phyloP scores from a whole-genome alignment of 1,139 yeast species.

The Hansenula sp. region DNA sequence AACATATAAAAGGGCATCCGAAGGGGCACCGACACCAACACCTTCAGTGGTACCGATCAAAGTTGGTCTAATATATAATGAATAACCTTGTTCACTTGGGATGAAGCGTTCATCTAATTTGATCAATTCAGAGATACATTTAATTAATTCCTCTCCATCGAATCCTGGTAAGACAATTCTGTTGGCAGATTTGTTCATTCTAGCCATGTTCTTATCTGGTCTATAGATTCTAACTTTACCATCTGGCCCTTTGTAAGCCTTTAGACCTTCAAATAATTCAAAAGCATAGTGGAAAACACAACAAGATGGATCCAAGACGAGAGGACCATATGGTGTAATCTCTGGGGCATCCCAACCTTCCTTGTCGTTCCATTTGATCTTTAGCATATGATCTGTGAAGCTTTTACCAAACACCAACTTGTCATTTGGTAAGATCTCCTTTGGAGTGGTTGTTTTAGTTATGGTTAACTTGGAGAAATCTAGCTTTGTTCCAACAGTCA shows the following conservation, averaged over 20 bases:
- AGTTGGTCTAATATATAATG: constrained; percentile 91
- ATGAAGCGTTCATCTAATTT: constrained; percentile 71
- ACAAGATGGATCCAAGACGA: constrained; percentile 79
- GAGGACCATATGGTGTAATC: constrained; percentile 78
- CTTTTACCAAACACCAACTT: constrained; percentile 80
- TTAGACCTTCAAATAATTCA: constrained; percentile 93
- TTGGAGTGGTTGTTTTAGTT: constrained; percentile 55
- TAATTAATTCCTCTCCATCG: constrained; percentile 71
- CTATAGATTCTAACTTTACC: constrained; percentile 80
- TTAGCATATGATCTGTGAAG: constrained; percentile 88
- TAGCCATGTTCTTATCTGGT: constrained; percentile 84
- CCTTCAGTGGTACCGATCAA: constrained; percentile 87
- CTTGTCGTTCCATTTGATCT: constrained; percentile 75
- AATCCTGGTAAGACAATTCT: constrained; percentile 86
- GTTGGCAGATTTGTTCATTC: constrained; percentile 85
- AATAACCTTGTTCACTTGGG: constrained; percentile 82
- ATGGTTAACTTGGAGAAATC: constrained; percentile 69
- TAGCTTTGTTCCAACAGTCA: constrained; percentile 29
- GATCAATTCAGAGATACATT: constrained; percentile 71
- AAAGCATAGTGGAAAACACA: constrained; percentile 93
- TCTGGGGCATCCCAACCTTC: constrained; percentile 85
- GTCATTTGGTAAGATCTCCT: constrained; percentile 65
- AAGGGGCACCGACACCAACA: constrained; percentile 81
- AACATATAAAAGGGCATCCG: constrained; percentile 74
- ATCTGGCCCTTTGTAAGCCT: constrained; percentile 77